Percentiles rank a stretch among this genome's conserved stretches.
Evolutionary conservation across 2,329 filamentous ascomycete species (phyloP).

Genomic region (Penicillium sp.): DNA sequence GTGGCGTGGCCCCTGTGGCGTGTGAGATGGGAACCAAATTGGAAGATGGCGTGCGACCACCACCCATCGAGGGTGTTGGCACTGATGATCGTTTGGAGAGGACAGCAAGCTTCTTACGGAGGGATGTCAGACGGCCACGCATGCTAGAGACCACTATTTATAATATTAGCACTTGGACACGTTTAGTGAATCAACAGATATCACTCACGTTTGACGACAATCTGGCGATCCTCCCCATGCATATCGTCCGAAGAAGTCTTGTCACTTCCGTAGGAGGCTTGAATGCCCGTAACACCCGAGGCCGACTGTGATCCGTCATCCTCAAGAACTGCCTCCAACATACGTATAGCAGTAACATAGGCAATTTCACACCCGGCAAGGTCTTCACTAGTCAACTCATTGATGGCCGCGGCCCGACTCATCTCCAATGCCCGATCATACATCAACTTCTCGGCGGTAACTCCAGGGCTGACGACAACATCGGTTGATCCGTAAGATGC

Average conservation of each 20-base stretch:
- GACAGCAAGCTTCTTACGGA: slow-evolving; percentile 52
- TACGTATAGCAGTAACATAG: slow-evolving; percentile 88
- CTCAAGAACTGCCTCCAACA: slow-evolving; percentile 93
- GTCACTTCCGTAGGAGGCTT: slow-evolving; percentile 32
- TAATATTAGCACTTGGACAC: slow-evolving; percentile 22
- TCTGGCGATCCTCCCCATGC: slow-evolving; percentile 49
- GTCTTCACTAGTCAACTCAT: slow-evolving; percentile 91
- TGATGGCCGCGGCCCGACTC: slow-evolving; percentile 91
- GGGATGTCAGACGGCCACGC: slow-evolving; percentile 47
- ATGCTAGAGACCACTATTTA: slow-evolving; percentile 50
- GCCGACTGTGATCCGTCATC: slow-evolving; percentile 61
- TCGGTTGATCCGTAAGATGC: slow-evolving; percentile 68
- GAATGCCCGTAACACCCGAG: slow-evolving; percentile 19
- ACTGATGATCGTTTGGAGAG: slow-evolving; percentile 45
- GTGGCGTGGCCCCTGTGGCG: slow-evolving; percentile 35
- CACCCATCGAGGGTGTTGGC: slow-evolving; percentile 39
- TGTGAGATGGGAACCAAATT: slow-evolving; percentile 34
- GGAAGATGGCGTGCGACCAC: slow-evolving; percentile 31
- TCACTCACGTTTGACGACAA: slow-evolving; percentile 52
- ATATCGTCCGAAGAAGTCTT: slow-evolving; percentile 44
- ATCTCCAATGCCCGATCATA: slow-evolving; percentile 97
- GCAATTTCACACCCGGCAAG: slow-evolving; percentile 84
- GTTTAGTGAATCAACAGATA: background rate
- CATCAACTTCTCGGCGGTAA: slow-evolving; percentile 96
- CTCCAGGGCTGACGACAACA: slow-evolving; percentile 80